Base-by-base conservation (phyloP, 2,329 filamentous ascomycete genomes). In the Fusarium sp. region DNA sequence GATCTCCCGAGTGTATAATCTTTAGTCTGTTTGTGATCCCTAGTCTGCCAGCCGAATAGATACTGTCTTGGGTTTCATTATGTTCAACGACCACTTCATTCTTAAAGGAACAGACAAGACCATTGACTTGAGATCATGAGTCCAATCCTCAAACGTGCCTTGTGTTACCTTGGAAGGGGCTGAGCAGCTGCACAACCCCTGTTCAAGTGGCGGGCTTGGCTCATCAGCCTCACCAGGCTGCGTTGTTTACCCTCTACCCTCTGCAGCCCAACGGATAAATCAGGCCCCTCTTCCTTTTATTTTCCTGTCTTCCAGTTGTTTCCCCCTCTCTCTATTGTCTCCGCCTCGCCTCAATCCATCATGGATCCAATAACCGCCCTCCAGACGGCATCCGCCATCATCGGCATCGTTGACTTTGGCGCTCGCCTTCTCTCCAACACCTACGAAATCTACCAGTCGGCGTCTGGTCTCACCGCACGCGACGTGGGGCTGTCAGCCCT, bases 291-390 rank as follows among this genome's bases (percentile, higher is more conserved):
- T 15, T 22, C 6, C 6, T 2, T 2, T 8, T 15, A 6, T 14
- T 45, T 22, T 30, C 27, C 27, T 30, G 27, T 30, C 27, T 30
- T 8, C 6, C 27, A 4, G 2, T 30, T 30, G 6, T 9, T 30
- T 8, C 9, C 27, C 27, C 27, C 6, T 30, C 7, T 8, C 9
- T 9, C 1, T 9, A 2, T 30, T 30, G 1, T 9, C 27, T 30
- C 6, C 1, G 6, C 11, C 7, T 27, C 8, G 6, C 6, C 2
- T 6, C 1, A 50, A 11, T 6, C 45, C 12, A 17, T 27, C 45
- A 50, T 50, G 45, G 45, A 50, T 11, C 45, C 45, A 4, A 50
- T 50, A 50, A 27, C 45, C 3, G 45, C 45, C 45, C 45, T 50
- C 9, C 22, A 27, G 20, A 27, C 25, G 20, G 45, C 45, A 17